These are phyloP conservation scores for Fusarium anguioides DNA, from an alignment of 2,329 filamentous ascomycete genomes.

Conservation along the genomic window DNA sequence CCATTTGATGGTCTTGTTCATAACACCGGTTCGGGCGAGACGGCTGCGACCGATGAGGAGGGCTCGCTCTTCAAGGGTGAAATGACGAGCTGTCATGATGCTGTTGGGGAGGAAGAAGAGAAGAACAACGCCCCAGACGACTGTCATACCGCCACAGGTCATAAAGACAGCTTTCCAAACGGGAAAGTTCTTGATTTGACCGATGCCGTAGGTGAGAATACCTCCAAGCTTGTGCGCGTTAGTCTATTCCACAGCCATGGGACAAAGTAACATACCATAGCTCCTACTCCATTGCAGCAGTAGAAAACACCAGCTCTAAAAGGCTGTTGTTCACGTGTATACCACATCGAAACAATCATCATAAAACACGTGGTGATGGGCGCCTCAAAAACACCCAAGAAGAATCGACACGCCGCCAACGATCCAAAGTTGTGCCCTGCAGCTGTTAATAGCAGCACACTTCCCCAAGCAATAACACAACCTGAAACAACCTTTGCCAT, in stretches of 20 bases:
- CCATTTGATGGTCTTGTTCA: constrained; percentile 60
- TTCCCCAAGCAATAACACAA: constrained; percentile 51
- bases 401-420: constrained; percentile 56
- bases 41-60: constrained; percentile 72
- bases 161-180: constrained; percentile 66
- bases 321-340: constrained; percentile 57
- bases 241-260: too few relatives aligned
- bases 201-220: constrained; percentile 62
- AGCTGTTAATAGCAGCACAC: constrained; percentile 57
- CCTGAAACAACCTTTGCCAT: constrained; percentile 51
- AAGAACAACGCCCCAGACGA: constrained; percentile 59
- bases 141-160: constrained; percentile 59
- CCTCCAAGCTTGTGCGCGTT: constrained; percentile 47
- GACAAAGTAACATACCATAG: constrained; percentile 48
- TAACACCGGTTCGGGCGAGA: constrained; percentile 58
- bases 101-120: constrained; percentile 60
- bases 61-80: constrained; percentile 39
- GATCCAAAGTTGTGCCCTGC: constrained; percentile 55
- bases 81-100: constrained; percentile 50
- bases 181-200: constrained; percentile 57
- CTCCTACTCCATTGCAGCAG: constrained; percentile 55
- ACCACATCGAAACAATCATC: constrained; percentile 63
- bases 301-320: constrained; percentile 55
- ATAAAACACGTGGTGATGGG: constrained; percentile 62
- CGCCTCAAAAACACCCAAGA: constrained; percentile 60